phyloP scores from a whole-genome alignment of 2,329 filamentous ascomycete genomes.

The Ophiostoma montium region DNA sequence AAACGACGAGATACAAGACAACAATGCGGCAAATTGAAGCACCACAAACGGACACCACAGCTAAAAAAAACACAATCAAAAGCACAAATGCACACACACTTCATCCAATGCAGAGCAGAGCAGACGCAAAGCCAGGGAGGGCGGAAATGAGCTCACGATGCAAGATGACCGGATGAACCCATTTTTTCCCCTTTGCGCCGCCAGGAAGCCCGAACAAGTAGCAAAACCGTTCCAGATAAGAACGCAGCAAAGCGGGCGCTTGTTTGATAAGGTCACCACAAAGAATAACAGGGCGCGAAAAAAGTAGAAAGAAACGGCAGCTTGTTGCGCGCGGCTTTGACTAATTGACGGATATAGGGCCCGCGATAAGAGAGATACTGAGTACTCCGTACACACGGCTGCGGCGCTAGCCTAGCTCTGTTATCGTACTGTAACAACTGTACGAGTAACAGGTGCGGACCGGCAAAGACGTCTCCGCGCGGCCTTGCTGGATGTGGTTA shows the following conservation, averaged over 20 bases:
- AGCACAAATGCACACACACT: neutral
- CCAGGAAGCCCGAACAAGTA: neutral
- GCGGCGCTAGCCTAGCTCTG: neutral
- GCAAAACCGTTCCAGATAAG: neutral
- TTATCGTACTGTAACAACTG: too few relatives aligned
- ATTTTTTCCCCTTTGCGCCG: neutral
- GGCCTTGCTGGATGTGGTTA: slow-evolving; percentile 6
- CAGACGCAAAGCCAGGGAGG: neutral
- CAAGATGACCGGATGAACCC: neutral
- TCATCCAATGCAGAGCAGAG: neutral
- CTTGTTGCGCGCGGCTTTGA: too few relatives aligned
- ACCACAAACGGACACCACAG: neutral
- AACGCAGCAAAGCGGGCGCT: neutral
- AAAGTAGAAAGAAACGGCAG: neutral
- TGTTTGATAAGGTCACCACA: neutral
- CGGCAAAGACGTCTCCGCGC: neutral
- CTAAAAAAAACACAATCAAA: too few relatives aligned
- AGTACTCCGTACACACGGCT: too few relatives aligned
- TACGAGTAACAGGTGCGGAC: neutral
- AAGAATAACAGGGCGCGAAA: neutral
- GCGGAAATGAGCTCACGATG: neutral
- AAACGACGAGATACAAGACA: neutral
- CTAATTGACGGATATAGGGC: neutral
- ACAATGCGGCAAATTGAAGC: too few relatives aligned
- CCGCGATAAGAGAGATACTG: neutral